These are phyloP conservation scores for Oxalis stricta DNA, from an alignment of 441 rosid species.

Conservation along the genomic window DNA sequence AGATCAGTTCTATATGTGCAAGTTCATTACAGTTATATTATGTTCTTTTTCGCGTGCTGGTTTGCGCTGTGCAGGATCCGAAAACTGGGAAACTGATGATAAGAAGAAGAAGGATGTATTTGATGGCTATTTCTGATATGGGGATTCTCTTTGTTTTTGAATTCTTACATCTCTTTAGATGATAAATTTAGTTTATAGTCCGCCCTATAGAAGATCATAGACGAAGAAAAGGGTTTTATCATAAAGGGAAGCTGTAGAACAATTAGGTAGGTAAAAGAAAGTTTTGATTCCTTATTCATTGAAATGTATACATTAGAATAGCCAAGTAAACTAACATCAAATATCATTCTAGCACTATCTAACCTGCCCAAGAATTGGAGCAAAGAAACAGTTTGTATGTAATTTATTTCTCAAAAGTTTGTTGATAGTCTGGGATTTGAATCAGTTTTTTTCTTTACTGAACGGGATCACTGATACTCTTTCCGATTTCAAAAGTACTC, in stretches of 20 bases:
- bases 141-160: conserved; percentile 9
- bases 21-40: conserved; percentile 5
- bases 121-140: conserved; percentile 74
- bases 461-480: no score
- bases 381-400: no score
- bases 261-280: conserved; percentile 2
- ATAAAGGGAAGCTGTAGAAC: conserved; percentile 8
- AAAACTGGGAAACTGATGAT: conserved; percentile 27
- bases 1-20: conserved; percentile 7
- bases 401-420: no score
- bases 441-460: no score
- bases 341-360: no score
- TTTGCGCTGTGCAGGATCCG: conserved; percentile 43
- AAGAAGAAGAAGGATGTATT: conserved; percentile 70
- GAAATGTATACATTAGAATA: conserved; percentile 1
- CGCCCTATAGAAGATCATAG: conserved; percentile 1
- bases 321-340: not conserved
- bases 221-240: conserved; percentile 1
- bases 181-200: conserved; percentile 4
- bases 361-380: no score
- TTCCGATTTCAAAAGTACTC: no score
- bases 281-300: not conserved
- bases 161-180: conserved; percentile 6
- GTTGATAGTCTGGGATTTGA: no score
- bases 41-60: conserved; percentile 10